Percentiles rank a stretch among this genome's conserved stretches.
phyloP scores from a whole-genome alignment of 495 filamentous ascomycete genomes.

The Polyplosphaeria fusca region DNA sequence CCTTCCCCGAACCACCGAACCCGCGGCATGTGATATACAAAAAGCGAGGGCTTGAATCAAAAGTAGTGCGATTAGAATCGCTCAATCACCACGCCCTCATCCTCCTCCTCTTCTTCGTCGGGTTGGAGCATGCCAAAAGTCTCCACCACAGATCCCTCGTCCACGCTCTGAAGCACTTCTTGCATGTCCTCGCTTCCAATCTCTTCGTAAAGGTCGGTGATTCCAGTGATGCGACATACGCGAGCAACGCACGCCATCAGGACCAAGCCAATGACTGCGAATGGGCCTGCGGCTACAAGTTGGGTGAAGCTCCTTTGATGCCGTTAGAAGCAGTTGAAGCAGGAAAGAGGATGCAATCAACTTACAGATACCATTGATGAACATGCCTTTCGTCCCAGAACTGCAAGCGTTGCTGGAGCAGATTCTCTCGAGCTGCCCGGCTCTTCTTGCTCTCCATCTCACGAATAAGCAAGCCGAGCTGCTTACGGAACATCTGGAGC shows the following conservation, averaged over 20 bases:
- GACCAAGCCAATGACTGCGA: slow-evolving; percentile 27
- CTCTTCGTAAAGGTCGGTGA: slow-evolving; percentile 29
- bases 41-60: too few species aligned
- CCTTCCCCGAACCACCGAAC: too few species aligned
- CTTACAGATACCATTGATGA: slow-evolving; percentile 33
- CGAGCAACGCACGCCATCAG: slow-evolving; percentile 29
- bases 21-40: too few species aligned
- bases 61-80: too few species aligned
- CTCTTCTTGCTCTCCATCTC: slow-evolving; percentile 21
- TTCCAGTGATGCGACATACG: slow-evolving; percentile 21
- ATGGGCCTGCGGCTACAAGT: slow-evolving; percentile 27
- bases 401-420: slow-evolving; percentile 11
- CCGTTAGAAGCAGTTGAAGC: not conserved
- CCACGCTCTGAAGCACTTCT: slow-evolving; percentile 9
- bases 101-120: slow-evolving; percentile 22
- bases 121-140: slow-evolving; percentile 18
- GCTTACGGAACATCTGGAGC: slow-evolving; percentile 21
- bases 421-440: not conserved
- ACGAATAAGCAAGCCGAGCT: slow-evolving; percentile 19
- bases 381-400: slow-evolving; percentile 25
- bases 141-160: slow-evolving; percentile 2
- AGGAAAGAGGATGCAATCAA: not conserved
- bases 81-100: slow-evolving; percentile 16
- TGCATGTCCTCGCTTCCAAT: slow-evolving; percentile 28
- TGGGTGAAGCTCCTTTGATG: slow-evolving; percentile 25